Evolutionary conservation across 352 stramenopile genomes (phyloP), one percentile per base, ranked within the genome.

Genomic region (Pythium sp.): DNA sequence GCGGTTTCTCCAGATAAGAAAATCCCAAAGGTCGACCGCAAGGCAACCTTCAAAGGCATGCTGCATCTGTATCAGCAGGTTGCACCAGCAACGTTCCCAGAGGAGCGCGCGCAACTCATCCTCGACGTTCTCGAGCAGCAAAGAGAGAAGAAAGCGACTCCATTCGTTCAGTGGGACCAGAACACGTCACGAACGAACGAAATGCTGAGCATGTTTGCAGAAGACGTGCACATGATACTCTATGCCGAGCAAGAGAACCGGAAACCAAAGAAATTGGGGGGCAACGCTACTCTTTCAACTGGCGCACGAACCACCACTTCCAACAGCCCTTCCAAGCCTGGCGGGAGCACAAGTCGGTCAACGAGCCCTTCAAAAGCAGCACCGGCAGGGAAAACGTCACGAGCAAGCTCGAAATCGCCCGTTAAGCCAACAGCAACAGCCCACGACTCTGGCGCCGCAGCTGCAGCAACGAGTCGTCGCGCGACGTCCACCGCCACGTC

Each of bases 191-290:
- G 75, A 34, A 79, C 73, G 11, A 89, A 90, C 62, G 84, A 92
- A 60, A 60, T 73, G 58, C 64, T 92, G 30, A 63, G 74, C 7
- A 92, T 92, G 84, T 90, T 76, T 60, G 74, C 74, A 0, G 84
- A 92, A 62, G 84, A 92, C 62, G 51, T 91, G 1, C 75, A 79
- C 47, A 87, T 75, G 66, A 76, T 85, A 46, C 54, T 90, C 8
- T 74, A 75, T 49, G 57, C 80, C 20, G 79, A 90, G 61, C 80
- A 89, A 51, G 80, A 92, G 59, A 89, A 69, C n/a, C 78, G 80
- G 41, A 85, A 86, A 51, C 74, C 81, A 0, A 84, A 86, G 67
- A 86, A 82, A 68, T 51, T 69, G 5, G 61, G 61, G 30, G 59
- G 76, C 14, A 66, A 68, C 18, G 2, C 26, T 14, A 20, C 8